Evolutionary conservation across 2,329 filamentous ascomycete genomes (phyloP), one percentile per base, ranked within the genome.

Genomic region (Proliferodiscus dingleyae): DNA sequence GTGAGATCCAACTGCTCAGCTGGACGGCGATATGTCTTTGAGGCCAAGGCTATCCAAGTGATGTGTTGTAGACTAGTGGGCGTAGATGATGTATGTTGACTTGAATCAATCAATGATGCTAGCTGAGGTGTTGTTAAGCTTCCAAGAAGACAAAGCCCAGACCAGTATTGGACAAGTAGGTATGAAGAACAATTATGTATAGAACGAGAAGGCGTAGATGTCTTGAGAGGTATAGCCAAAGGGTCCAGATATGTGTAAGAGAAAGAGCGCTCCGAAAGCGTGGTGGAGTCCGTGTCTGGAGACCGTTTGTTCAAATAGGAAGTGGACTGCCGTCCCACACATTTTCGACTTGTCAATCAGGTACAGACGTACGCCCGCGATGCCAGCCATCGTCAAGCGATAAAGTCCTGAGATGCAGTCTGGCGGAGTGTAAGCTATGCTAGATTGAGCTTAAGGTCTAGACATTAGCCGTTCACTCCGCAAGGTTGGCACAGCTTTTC

Each of bases 271-370:
- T 42, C 43, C 45, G 45, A 37, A 32, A 29, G 33, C 32, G 19
- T 41, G 34, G 54, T 55, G 52, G 50, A 55, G 50, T 50, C 41
- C 18, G 43, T 47, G 54, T 55, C 51, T 52, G 52, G 52, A 47
- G 37, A 49, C 46, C 38, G 37, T 46, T 53, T 47, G 43, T 47
- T 45, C 49, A 52, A 50, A 53, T 49, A 45, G 48, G 15, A 40
- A 53, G 52, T 53, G 46, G 44, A 49, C 41, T 48, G 45, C 15
- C 30, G 41, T 43, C 15, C 37, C 43, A 36, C 34, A 28, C 15
- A 32, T 37, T 44, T 43, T 46, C 43, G 46, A 49, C 46, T 52
- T 41, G 49, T 47, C 45, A 47, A 46, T 56, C 49, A 56, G 53
- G 53, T 54, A 54, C 51, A 46, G 39, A 40, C 21, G 28, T 30